These are phyloP conservation scores for Bruguiera parviflora DNA, from an alignment of 345 rosid species.

Conservation along the genomic window DNA sequence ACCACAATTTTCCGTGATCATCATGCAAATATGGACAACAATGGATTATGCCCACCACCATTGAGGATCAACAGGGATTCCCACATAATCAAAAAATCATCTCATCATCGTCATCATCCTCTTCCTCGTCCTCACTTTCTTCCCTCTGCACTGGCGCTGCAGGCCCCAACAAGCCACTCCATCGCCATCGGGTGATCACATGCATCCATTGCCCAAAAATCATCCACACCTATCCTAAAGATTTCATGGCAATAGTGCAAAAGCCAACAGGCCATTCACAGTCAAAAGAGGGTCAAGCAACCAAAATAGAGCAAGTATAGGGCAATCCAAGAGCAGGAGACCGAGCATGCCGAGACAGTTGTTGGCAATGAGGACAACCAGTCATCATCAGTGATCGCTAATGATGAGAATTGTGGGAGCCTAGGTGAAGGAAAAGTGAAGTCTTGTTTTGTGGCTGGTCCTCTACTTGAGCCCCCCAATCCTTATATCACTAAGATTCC, in stretches of 20 bases:
- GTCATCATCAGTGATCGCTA: conserved; percentile 64
- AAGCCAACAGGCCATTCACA: conserved; percentile 78
- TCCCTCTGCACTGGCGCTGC: conserved; percentile 14
- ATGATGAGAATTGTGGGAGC: conserved; percentile 51
- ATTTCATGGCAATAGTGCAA: conserved; percentile 89
- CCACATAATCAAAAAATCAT: conserved; percentile 17
- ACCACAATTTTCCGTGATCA: conserved; percentile 7
- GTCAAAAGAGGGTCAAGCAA: conserved; percentile 28
- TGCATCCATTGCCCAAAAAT: conserved; percentile 87
- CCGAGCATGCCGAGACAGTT: neutral
- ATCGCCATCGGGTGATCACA: conserved; percentile 79
- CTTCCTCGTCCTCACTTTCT: conserved; percentile 7
- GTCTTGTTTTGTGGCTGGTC: conserved; percentile 38
- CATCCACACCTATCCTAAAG: conserved; percentile 77
- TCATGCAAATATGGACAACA: neutral
- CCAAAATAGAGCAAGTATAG: conserved; percentile 10
- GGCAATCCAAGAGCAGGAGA: conserved; percentile 11
- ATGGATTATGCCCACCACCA: conserved; percentile 8
- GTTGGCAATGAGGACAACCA: conserved; percentile 48
- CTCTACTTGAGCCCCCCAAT: conserved; percentile 43
- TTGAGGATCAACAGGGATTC: conserved; percentile 15
- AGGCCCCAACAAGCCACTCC: conserved; percentile 32
- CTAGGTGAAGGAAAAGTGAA: conserved; percentile 43
- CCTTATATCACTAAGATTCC: too few species aligned
- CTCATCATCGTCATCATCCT: neutral